Evolutionary conservation across 345 rosid species (phyloP).

Genomic region (Eucalyptus fibrosa): DNA sequence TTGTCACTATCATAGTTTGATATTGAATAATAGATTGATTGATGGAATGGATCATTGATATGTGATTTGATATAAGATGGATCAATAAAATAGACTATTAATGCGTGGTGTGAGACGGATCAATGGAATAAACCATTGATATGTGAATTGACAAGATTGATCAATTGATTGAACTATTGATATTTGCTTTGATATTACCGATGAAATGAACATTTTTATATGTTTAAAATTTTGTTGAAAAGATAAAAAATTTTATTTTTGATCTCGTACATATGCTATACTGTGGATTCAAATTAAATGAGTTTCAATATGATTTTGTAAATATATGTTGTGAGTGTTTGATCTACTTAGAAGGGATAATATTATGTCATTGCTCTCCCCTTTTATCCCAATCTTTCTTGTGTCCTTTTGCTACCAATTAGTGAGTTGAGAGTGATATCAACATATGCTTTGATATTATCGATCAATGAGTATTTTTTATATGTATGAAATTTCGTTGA

Average conservation of each 20-base stretch:
- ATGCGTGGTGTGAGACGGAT: accelerated
- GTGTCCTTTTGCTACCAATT: neutral
- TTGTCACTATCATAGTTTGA: too few relatives aligned
- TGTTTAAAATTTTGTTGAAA: neutral
- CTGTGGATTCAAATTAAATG: neutral
- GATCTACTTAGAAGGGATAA: too few relatives aligned
- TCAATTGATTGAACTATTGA: neutral
- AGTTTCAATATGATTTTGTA: neutral
- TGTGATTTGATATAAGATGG: neutral
- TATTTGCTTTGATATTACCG: neutral
- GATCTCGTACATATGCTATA: neutral
- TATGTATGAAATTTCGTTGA: neutral
- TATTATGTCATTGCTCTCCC: accelerated
- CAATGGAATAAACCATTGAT: neutral
- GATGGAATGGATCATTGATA: neutral
- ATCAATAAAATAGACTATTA: neutral
- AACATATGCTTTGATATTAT: too few relatives aligned
- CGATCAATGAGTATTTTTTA: too few relatives aligned
- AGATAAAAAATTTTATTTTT: too few relatives aligned
- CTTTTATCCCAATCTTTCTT: neutral
- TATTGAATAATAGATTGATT: too few relatives aligned
- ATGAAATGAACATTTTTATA: too few relatives aligned
- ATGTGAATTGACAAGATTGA: accelerated
- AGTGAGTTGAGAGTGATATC: neutral
- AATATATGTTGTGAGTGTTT: neutral